These are phyloP conservation scores for Melampsora abietis-canadensis DNA, from an alignment of 1,284 basidiomycete species.

Conservation along the genomic window DNA sequence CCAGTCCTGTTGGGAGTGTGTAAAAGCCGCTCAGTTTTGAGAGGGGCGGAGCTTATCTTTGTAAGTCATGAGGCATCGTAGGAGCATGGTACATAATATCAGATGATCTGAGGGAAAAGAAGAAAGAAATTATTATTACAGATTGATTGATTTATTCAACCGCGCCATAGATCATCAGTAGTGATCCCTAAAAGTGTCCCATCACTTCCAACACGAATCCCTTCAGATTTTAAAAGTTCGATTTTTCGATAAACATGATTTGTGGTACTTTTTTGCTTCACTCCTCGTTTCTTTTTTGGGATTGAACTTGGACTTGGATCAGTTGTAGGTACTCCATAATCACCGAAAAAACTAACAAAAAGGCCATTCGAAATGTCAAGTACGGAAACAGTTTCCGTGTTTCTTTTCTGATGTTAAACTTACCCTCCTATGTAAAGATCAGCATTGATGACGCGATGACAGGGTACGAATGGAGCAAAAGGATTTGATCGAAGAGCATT, in stretches of 20 bases:
- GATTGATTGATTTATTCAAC: too few relatives aligned
- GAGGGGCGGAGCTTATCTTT: too few relatives aligned
- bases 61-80: too few relatives aligned
- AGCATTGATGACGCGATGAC: conserved; percentile 65
- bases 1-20: too few relatives aligned
- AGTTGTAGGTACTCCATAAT: background rate
- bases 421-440: conserved; percentile 59
- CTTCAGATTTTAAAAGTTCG: conserved; percentile 1
- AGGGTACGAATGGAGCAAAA: conserved; percentile 64
- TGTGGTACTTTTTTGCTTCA: background rate
- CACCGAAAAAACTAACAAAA: conserved; percentile 9
- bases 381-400: too few relatives aligned
- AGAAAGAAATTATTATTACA: too few relatives aligned
- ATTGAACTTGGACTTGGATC: background rate
- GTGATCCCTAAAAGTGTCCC: background rate
- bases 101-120: too few relatives aligned
- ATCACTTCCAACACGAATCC: background rate
- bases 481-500: conserved; percentile 63
- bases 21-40: too few relatives aligned
- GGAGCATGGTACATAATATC: too few relatives aligned
- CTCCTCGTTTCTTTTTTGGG: background rate
- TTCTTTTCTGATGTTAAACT: background rate
- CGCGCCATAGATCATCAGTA: background rate
- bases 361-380: background rate
- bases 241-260: conserved; percentile 12